Conservation (phyloP, 2,329 filamentous ascomycete species). For the Talaromyces verruculosus region DNA sequence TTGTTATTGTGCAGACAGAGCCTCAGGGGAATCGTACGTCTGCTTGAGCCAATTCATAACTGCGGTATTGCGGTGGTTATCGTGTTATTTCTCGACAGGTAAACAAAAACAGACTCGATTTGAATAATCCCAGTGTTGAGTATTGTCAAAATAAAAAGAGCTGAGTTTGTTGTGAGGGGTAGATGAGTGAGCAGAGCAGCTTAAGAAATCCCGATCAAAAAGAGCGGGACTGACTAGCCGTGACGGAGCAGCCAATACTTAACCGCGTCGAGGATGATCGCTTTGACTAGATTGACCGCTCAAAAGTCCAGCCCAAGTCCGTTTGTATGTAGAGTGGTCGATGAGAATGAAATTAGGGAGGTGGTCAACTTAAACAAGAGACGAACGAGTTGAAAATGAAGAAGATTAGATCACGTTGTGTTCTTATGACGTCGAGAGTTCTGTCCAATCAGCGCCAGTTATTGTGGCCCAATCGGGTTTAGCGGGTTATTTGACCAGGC, state of each 20-base stretch:
- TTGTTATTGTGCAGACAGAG: slow-evolving; percentile 3
- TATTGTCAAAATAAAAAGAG: background rate
- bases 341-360: background rate
- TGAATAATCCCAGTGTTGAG: background rate
- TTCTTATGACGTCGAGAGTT: background rate
- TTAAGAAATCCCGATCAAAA: slow-evolving; percentile 7
- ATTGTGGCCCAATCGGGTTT: background rate
- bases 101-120: background rate
- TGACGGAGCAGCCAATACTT: slow-evolving; percentile 13
- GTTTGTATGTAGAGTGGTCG: background rate
- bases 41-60: slow-evolving; percentile 97
- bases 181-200: background rate
- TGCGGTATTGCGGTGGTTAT: slow-evolving; percentile 23
- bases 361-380: background rate
- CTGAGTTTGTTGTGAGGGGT: slow-evolving; percentile 6
- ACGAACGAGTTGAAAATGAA: background rate
- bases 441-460: slow-evolving; percentile 1
- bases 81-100: background rate
- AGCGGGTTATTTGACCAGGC: background rate
- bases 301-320: background rate
- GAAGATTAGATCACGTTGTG: background rate
- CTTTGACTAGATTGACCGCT: slow-evolving; percentile 5
- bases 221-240: slow-evolving; percentile 15
- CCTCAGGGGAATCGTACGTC: slow-evolving; percentile 60
- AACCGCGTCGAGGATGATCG: slow-evolving; percentile 6